phyloP scores from a whole-genome alignment of 2,329 filamentous ascomycete genomes.

The Fusarium sp. region DNA sequence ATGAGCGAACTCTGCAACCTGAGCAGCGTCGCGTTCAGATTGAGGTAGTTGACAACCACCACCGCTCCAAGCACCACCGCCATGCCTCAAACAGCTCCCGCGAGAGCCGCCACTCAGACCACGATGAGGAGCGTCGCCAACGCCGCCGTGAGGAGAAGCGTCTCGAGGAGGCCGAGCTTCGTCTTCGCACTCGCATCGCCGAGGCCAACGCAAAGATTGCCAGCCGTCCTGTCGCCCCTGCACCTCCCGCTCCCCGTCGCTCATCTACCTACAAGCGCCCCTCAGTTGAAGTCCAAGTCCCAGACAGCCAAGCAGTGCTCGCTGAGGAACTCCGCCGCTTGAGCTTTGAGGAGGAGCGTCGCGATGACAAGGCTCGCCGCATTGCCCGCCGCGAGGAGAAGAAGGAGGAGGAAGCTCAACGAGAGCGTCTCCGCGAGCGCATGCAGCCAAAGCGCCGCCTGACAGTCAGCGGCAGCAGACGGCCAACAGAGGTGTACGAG shows the following conservation, averaged over 20 bases:
- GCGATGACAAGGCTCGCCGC: slow-evolving; percentile 47
- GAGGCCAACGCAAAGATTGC: slow-evolving; percentile 57
- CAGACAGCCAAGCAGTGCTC: slow-evolving; percentile 48
- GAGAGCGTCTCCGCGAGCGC: slow-evolving; percentile 54
- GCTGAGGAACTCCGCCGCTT: slow-evolving; percentile 49
- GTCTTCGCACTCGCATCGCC: slow-evolving; percentile 51
- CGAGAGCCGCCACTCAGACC: slow-evolving; percentile 48
- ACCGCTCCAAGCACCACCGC: slow-evolving; percentile 50
- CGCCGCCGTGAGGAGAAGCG: slow-evolving; percentile 44
- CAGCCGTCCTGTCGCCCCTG: slow-evolving; percentile 50
- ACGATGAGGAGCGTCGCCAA: slow-evolving; percentile 43
- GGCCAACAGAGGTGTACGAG: slow-evolving; percentile 52
- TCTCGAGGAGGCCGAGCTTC: slow-evolving; percentile 43
- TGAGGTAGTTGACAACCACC: slow-evolving; percentile 50
- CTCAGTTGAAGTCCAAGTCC: slow-evolving; percentile 40
- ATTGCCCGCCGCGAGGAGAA: slow-evolving; percentile 44
- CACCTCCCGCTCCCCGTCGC: slow-evolving; percentile 38
- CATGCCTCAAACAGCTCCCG: slow-evolving; percentile 52
- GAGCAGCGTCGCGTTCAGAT: slow-evolving; percentile 50
- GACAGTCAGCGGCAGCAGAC: slow-evolving; percentile 51
- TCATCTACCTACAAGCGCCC: slow-evolving; percentile 39
- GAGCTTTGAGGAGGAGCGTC: slow-evolving; percentile 47
- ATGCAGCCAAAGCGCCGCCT: slow-evolving; percentile 53
- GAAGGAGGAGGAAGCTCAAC: slow-evolving; percentile 54
- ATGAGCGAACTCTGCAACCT: slow-evolving; percentile 48